phyloP scores from a whole-genome alignment of 2,329 filamentous ascomycete genomes.

The Colletotrichum sansevieriae region DNA sequence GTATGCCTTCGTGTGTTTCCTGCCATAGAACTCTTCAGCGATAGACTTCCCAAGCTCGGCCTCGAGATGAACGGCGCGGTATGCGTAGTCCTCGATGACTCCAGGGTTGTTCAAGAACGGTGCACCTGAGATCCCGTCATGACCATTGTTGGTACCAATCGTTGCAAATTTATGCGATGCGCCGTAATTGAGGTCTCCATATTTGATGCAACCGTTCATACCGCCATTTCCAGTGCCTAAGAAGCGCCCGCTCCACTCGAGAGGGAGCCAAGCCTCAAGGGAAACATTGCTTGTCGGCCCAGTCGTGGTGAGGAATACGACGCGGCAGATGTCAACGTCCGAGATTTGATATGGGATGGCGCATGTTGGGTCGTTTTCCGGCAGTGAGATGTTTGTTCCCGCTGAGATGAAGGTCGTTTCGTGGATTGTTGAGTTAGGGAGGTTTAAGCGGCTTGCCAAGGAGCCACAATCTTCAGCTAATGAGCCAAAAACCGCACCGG shows the following conservation, averaged over 20 bases:
- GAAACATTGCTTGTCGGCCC: constrained; percentile 57
- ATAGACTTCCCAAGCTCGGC: constrained; percentile 63
- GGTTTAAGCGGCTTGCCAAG: constrained; percentile 24
- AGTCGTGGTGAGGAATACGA: constrained; percentile 44
- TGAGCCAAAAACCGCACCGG: not conserved
- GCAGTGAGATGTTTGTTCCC: constrained; percentile 51
- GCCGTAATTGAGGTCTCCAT: constrained; percentile 61
- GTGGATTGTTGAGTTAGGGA: constrained; percentile 46
- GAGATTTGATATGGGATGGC: constrained; percentile 34
- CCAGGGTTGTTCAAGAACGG: constrained; percentile 53
- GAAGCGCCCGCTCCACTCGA: constrained; percentile 58
- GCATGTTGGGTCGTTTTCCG: constrained; percentile 53
- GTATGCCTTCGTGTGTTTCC: constrained; percentile 49
- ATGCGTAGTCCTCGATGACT: constrained; percentile 53
- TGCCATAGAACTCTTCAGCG: constrained; percentile 61
- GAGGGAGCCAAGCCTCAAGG: constrained; percentile 63
- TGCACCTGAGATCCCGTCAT: constrained; percentile 57
- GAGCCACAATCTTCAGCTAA: constrained; percentile 12
- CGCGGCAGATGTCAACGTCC: constrained; percentile 46
- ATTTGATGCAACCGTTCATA: constrained; percentile 61
- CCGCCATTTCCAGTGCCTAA: constrained; percentile 64
- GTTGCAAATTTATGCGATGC: constrained; percentile 58
- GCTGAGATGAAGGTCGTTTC: constrained; percentile 29
- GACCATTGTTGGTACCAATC: constrained; percentile 64
- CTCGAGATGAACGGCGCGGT: constrained; percentile 59